These are phyloP conservation scores for Saccharomyces hybrid DNA, from an alignment of 1,139 yeast species.

Conservation along the genomic window DNA sequence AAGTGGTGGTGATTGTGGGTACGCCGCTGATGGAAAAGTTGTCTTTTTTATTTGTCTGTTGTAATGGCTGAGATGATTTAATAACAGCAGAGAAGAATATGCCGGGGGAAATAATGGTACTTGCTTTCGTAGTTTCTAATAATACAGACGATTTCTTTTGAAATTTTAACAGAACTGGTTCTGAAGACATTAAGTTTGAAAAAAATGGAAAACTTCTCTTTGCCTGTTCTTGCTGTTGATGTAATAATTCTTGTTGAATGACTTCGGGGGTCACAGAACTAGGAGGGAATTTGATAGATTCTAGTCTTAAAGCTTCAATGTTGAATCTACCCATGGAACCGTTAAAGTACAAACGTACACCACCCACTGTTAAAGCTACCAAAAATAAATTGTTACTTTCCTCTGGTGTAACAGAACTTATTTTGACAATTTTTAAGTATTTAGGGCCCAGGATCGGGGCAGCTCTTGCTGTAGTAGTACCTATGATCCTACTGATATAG, in stretches of 20 bases:
- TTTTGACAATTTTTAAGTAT: conserved; percentile 47
- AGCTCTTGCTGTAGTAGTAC: conserved; percentile 43
- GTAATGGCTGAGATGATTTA: conserved; percentile 18
- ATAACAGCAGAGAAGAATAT: conserved; percentile 53
- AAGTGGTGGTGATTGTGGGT: not conserved
- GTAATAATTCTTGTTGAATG: conserved; percentile 38
- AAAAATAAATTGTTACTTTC: conserved; percentile 70
- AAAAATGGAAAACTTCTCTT: conserved; percentile 30
- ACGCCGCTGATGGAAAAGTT: not conserved
- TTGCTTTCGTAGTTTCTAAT: conserved; percentile 35
- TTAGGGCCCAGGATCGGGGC: conserved; percentile 35
- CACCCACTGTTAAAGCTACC: conserved; percentile 79
- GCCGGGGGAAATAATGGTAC: conserved; percentile 72
- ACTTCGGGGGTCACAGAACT: conserved; percentile 54
- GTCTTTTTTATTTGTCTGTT: conserved; percentile 10
- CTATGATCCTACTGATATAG: conserved; percentile 46
- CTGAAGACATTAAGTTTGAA: conserved; percentile 25
- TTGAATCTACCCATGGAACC: conserved; percentile 37
- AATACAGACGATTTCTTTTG: conserved; percentile 40
- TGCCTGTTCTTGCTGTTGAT: conserved; percentile 36
- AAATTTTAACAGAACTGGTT: conserved; percentile 31
- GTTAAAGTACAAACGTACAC: conserved; percentile 70
- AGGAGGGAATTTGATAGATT: conserved; percentile 66
- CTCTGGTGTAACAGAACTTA: conserved; percentile 51
- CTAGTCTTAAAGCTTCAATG: conserved; percentile 42